Base-by-base conservation (phyloP, 495 filamentous ascomycete species). In the Evernia prunastri region DNA sequence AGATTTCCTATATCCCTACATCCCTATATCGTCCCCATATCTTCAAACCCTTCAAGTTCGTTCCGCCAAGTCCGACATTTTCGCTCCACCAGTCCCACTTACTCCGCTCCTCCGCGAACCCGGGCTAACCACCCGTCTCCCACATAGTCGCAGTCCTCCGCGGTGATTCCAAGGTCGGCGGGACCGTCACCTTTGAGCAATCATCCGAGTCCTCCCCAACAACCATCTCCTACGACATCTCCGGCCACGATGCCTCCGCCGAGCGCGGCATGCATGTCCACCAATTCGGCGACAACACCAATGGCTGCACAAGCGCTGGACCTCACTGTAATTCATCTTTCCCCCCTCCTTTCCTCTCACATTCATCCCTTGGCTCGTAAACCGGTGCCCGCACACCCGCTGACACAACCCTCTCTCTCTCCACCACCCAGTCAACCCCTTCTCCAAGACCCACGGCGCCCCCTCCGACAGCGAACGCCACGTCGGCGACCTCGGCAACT, bases 251-350 rank as follows among this genome's bases (percentile, higher is more conserved):
- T 73, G 73, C 92, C 79, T 97, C 95, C 71, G 93, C 94, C 72
- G 84, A 93, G 87, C 91, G 95, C 80, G 94, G 88, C 77, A 88
- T 96, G 83, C 95, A 97, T 83, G 87, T 97, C 73, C 94, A 97
- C 82, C 89, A 94, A 79, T 98, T 96, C 73, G 94, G 95, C 77
- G 94, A 97, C 85, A 97, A 97, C 84, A 97, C 95, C 82, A 98
- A 97, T 79, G 94, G 95, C 76, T 98, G 94, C 87, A 97, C 94
- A 63, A 92, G 88, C 64, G 94, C 94, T 59, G 94, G 94, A 51
- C 92, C 94, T 70, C 94, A 98, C 79, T 97, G 91, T 94, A 84
- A 72, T 89, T 78, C 27, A 31, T 45, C 37, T 31, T 2, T n/a
- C 25, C 45, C 29, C 57, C 53, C 37, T 35, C 40, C 15, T 6